phyloP scores from a whole-genome alignment of 768 basidiomycete genomes.

The Xerocomus brunneocitrinus region DNA sequence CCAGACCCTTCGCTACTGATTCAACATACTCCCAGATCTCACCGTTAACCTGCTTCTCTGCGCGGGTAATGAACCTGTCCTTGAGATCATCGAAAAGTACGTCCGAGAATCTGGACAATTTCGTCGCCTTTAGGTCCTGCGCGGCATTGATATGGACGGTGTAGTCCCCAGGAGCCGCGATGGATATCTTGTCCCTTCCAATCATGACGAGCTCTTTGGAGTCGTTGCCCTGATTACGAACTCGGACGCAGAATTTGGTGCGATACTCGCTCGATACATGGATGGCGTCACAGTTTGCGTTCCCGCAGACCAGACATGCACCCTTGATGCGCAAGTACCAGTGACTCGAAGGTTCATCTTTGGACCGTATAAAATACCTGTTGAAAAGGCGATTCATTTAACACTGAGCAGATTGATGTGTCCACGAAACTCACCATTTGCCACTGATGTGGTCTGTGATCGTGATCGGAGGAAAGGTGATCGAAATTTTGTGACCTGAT shows the following conservation, averaged over 20 bases:
- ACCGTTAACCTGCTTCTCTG: not conserved
- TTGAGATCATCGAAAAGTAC: not conserved
- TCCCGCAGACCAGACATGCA: not conserved
- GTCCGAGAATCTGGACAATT: not conserved
- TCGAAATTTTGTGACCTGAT: not conserved
- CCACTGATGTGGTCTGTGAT: not conserved
- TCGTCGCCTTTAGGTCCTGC: not conserved
- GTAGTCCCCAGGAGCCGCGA: not conserved
- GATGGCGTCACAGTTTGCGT: not conserved
- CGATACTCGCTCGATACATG: not conserved
- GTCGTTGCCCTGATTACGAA: not conserved
- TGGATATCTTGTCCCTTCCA: not conserved
- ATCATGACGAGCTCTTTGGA: not conserved
- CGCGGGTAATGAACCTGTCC: not conserved
- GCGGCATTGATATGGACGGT: not conserved
- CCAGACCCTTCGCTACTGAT: not conserved
- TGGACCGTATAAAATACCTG: not conserved
- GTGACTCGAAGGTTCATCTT: not conserved
- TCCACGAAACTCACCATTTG: not conserved
- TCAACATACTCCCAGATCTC: not conserved
- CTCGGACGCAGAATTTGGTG: not conserved
- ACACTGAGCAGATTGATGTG: not conserved
- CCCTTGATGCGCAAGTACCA: not conserved
- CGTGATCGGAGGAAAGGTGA: not conserved
- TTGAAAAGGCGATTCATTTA: not conserved